Base-by-base conservation (phyloP, 2,329 filamentous ascomycete genomes). In the Colletotrichum sp. region DNA sequence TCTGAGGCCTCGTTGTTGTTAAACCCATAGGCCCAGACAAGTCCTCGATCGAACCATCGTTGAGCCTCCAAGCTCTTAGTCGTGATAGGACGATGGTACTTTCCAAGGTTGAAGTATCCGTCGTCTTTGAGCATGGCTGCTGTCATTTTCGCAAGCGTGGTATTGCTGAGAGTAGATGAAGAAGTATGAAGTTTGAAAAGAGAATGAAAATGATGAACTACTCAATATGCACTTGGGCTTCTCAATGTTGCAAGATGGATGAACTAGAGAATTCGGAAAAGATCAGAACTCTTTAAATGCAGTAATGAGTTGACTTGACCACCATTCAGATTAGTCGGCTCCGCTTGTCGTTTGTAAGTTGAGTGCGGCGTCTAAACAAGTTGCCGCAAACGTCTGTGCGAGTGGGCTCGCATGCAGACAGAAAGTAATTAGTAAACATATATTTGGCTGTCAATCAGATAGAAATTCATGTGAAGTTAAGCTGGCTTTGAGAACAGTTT, bases 21-120 rank as follows among this genome's bases (percentile, higher is more conserved):
- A 83, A 92, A 93, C 7, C 84, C 89, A 80, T 91, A 92, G n/a
- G 84, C 86, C 91, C 91, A 93, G 21, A 88, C 82, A 15, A 92
- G 81, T 6, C 89, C 91, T 9, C 90, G 87, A 78, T 91, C 84
- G 80, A 92, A 92, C 90, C 90, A 92, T n/a, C 73, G 81, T 79
- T 91, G 89, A 1, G 89, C 85, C 55, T 85, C 82, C 3, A 80
- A 16, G 69, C 80, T 88, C 13, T 78, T 79, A 5, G 89, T 90
- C 34, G 81, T 89, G 65, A 92, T 84, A 13, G 81, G 79, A 24
- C 86, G 87, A 21, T 82, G 80, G 78, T 86, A 90, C 0, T 82
- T 79, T 68, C 91, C 90, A 1, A 92, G 85, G 77, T 92, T 81
- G 79, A 71, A 79, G 30, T 79, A 79, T 59, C 12, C 26, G 24